Evolutionary conservation across 2,329 filamentous ascomycete genomes (phyloP).

Genomic region (Fusarium tjaetaba): DNA sequence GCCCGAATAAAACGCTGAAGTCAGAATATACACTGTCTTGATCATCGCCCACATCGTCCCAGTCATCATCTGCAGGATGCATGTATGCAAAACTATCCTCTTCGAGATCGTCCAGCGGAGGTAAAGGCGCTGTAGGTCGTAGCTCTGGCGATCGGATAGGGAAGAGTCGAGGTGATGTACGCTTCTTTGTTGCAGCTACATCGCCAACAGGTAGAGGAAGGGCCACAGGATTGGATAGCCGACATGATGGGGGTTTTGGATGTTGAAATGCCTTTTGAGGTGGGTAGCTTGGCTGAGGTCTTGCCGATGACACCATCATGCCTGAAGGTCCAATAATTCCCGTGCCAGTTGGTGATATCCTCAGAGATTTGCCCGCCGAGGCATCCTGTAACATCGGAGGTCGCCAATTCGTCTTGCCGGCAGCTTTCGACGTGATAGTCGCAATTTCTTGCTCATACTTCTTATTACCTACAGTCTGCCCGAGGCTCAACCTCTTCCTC

Average conservation of each 20-base stretch:
- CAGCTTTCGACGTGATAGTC: slow-evolving; percentile 33
- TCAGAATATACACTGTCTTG: slow-evolving; percentile 64
- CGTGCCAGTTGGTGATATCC: slow-evolving; percentile 12
- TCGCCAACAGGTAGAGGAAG: slow-evolving; percentile 44
- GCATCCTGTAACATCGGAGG: slow-evolving; percentile 36
- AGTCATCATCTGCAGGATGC: slow-evolving; percentile 56
- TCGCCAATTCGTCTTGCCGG: slow-evolving; percentile 34
- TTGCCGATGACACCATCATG: slow-evolving; percentile 2
- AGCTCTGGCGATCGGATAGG: slow-evolving; percentile 51
- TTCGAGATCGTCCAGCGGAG: slow-evolving; percentile 47
- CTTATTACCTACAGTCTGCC: slow-evolving; percentile 45
- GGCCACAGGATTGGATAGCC: slow-evolving; percentile 44
- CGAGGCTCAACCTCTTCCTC: slow-evolving; percentile 54
- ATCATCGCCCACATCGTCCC: slow-evolving; percentile 55
- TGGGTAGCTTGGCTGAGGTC: slow-evolving; percentile 1
- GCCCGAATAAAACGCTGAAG: slow-evolving; percentile 62
- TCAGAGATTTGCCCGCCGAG: slow-evolving; percentile 33
- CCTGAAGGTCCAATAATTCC: slow-evolving; percentile 18
- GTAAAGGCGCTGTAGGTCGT: slow-evolving; percentile 27
- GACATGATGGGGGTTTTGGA: slow-evolving; percentile 37
- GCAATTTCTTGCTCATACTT: slow-evolving; percentile 41
- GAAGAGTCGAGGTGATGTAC: slow-evolving; percentile 46
- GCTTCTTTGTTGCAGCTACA: slow-evolving; percentile 39
- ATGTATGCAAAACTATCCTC: slow-evolving; percentile 63
- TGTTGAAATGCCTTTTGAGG: slow-evolving; percentile 21